A percentile compares a stretch with the other conserved stretches of the same genome.
These are phyloP conservation scores for Stropharia rugosoannulata DNA, from an alignment of 768 basidiomycete genomes.

Conservation along the genomic window DNA sequence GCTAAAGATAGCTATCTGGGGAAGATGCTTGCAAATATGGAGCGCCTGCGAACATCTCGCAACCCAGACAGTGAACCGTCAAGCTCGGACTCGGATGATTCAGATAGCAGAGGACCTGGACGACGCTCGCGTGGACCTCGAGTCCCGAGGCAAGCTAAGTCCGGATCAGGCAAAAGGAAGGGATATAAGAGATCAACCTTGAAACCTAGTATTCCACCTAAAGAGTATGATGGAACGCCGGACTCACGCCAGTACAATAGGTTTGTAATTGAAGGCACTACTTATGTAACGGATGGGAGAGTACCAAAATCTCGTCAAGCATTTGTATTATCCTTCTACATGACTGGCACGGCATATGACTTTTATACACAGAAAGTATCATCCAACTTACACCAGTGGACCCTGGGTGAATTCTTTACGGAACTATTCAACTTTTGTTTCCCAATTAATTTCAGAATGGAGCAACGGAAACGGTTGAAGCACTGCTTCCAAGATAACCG, in stretches of 20 bases:
- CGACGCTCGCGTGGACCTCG: background rate
- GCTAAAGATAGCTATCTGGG: conserved; percentile 2
- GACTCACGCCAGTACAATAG: conserved; percentile 12
- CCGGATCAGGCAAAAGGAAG: background rate
- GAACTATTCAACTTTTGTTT: conserved; percentile 36
- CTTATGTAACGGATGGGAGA: conserved; percentile 16
- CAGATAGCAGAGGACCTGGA: background rate
- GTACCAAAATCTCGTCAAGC: conserved; percentile 7
- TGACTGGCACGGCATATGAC: conserved; percentile 27
- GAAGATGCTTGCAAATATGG: conserved; percentile 1
- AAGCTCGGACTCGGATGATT: background rate
- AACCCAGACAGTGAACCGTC: background rate
- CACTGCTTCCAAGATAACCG: conserved; percentile 21
- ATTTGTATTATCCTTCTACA: conserved; percentile 20
- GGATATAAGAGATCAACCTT: background rate
- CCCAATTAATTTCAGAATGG: conserved; percentile 24
- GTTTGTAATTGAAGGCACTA: conserved; percentile 16
- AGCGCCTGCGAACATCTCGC: background rate
- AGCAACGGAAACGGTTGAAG: conserved; percentile 25
- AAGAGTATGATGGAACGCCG: conserved; percentile 19
- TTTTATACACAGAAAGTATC: conserved; percentile 32
- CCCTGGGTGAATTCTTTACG: conserved; percentile 24
- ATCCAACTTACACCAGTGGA: conserved; percentile 20
- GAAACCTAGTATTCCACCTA: conserved; percentile 6
- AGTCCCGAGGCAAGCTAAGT: background rate